A percentile compares a stretch with the other conserved stretches of the same genome.
These are phyloP conservation scores for Chalciporus chontae DNA, from an alignment of 768 basidiomycete species.

Conservation along the genomic window DNA sequence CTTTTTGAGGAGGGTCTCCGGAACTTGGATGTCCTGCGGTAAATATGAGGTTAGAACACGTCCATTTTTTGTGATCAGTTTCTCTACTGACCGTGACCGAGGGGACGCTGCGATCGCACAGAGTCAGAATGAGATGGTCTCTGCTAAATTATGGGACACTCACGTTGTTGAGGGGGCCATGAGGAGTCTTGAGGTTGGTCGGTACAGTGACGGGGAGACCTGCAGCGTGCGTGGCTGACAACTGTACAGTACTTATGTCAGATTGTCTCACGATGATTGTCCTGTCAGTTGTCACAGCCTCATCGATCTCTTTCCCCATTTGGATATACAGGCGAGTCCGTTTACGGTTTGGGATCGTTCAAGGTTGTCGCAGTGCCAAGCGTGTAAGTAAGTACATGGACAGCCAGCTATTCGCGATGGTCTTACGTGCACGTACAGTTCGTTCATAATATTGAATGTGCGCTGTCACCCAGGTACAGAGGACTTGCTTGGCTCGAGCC, in stretches of 20 bases:
- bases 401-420: too few species aligned
- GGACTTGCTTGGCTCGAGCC: too few species aligned
- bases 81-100: slow-evolving; percentile 41
- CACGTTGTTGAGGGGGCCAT: slow-evolving; percentile 56
- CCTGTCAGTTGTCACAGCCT: not conserved
- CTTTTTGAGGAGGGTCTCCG: slow-evolving; percentile 99
- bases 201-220: slow-evolving; percentile 20
- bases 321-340: not conserved
- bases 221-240: slow-evolving; percentile 34
- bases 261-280: slow-evolving; percentile 17
- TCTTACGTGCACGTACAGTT: too few species aligned
- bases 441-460: too few species aligned
- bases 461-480: too few species aligned
- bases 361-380: too few species aligned
- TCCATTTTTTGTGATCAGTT: not conserved
- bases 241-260: slow-evolving; percentile 36
- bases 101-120: slow-evolving; percentile 36
- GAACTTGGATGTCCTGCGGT: slow-evolving; percentile 85
- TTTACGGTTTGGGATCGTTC: too few species aligned
- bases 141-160: slow-evolving; percentile 25
- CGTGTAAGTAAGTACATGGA: too few species aligned
- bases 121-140: slow-evolving; percentile 1
- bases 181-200: slow-evolving; percentile 36
- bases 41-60: slow-evolving; percentile 11
- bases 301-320: not conserved